Conservation (phyloP, 2,329 filamentous ascomycete species). For the Arthrinium puccinioides region DNA sequence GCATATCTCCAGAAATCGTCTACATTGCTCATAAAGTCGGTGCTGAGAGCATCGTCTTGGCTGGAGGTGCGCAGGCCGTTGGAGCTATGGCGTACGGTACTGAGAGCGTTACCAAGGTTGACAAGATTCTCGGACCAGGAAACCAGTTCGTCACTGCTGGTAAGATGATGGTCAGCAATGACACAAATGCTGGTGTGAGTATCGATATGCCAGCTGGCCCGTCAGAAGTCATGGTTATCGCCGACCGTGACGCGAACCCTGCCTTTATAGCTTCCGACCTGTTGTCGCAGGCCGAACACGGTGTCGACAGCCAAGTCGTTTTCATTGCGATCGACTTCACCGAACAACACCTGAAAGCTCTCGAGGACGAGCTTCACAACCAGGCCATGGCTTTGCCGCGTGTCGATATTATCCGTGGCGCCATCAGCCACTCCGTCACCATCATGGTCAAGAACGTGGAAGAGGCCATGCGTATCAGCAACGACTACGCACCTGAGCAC, state of each 20-base stretch:
- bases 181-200: conserved; percentile 88
- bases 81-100: conserved; percentile 97
- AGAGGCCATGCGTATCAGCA: conserved; percentile 76
- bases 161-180: conserved; percentile 97
- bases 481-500: conserved; percentile 93
- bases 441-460: conserved; percentile 65
- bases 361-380: conserved; percentile 83
- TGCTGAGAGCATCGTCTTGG: conserved; percentile 90
- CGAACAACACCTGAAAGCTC: conserved; percentile 66
- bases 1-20: conserved; percentile 91
- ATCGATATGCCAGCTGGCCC: conserved; percentile 99
- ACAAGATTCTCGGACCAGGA: conserved; percentile 95
- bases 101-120: conserved; percentile 88
- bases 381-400: conserved; percentile 84
- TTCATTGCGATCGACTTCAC: conserved; percentile 76
- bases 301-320: conserved; percentile 91
- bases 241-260: conserved; percentile 80
- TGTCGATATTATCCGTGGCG: conserved; percentile 84
- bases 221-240: conserved; percentile 93
- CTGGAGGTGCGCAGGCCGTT: conserved; percentile 90
- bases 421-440: conserved; percentile 88
- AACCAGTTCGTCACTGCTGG: conserved; percentile 98
- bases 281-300: conserved; percentile 92
- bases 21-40: conserved; percentile 96
- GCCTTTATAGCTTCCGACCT: conserved; percentile 94